Conservation (phyloP, 2,329 filamentous ascomycete genomes). For the Rugonectria rugulosa region DNA sequence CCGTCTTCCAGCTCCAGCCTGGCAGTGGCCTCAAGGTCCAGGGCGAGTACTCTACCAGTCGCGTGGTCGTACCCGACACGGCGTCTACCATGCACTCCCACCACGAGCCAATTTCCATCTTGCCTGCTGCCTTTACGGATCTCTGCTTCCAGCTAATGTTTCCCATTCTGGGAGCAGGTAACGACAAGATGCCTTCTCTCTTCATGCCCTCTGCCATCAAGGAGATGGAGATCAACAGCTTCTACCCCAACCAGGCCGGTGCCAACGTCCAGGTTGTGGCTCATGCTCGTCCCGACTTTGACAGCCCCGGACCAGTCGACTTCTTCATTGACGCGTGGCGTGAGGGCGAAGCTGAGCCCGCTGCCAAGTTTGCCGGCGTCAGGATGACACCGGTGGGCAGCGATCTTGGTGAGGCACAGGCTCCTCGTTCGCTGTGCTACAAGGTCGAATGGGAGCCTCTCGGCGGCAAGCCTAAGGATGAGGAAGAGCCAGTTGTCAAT, state of each 20-base stretch:
- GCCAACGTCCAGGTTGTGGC: slow-evolving; percentile 40
- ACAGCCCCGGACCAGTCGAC: slow-evolving; percentile 40
- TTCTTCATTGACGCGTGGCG: slow-evolving; percentile 46
- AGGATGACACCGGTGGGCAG: slow-evolving; percentile 52
- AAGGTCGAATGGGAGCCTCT: slow-evolving; percentile 55
- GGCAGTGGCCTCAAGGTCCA: slow-evolving; percentile 19
- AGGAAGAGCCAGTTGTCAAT: background rate
- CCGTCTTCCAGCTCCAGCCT: slow-evolving; percentile 31
- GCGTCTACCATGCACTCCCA: slow-evolving; percentile 52
- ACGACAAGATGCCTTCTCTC: slow-evolving; percentile 40
- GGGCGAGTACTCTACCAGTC: slow-evolving; percentile 28
- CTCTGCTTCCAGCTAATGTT: slow-evolving; percentile 51
- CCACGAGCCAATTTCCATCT: slow-evolving; percentile 51
- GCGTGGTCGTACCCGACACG: slow-evolving; percentile 53
- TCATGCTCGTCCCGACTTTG: slow-evolving; percentile 33
- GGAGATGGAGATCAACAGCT: slow-evolving; percentile 39
- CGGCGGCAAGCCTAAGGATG: slow-evolving; percentile 1
- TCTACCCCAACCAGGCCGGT: slow-evolving; percentile 37
- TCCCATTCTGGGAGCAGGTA: slow-evolving; percentile 47
- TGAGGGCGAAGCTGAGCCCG: slow-evolving; percentile 34
- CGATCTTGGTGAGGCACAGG: slow-evolving; percentile 30
- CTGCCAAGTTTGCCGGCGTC: slow-evolving; percentile 48
- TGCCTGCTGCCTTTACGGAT: slow-evolving; percentile 58
- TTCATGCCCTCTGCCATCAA: slow-evolving; percentile 48
- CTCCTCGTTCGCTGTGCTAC: slow-evolving; percentile 49